Conservation (phyloP, 1,139 yeast species). For the Yamadazyma spencermartinsiae region DNA sequence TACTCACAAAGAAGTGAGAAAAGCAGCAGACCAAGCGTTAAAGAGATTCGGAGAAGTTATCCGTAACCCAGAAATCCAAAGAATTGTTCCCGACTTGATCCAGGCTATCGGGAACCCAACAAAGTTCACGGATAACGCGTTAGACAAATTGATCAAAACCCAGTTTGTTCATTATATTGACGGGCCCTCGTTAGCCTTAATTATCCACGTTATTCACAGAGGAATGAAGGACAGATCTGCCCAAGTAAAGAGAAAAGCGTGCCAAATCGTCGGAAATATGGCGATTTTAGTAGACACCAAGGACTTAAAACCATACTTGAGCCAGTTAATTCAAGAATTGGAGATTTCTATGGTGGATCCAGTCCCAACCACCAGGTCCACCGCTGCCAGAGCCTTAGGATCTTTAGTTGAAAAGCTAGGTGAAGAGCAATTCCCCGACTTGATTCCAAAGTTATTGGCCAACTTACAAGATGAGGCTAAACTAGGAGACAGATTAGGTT, state of each 20-base stretch:
- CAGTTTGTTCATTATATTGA: conserved; percentile 97
- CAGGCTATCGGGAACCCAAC: conserved; percentile 97
- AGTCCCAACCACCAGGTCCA: conserved; percentile 94
- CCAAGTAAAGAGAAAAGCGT: conserved; percentile 85
- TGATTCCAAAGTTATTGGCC: conserved; percentile 76
- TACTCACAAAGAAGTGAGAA: conserved; percentile 93
- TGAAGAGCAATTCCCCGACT: conserved; percentile 91
- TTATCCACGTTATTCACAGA: conserved; percentile 90
- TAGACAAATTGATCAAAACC: conserved; percentile 82
- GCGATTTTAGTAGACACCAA: conserved; percentile 88
- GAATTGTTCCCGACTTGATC: conserved; percentile 82
- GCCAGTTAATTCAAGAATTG: conserved; percentile 73
- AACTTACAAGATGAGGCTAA: conserved; percentile 79
- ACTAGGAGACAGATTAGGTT: conserved; percentile 92
- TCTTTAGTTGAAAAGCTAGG: conserved; percentile 95
- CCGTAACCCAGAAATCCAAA: conserved; percentile 94
- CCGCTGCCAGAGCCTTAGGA: conserved; percentile 97
- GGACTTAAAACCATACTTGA: conserved; percentile 83
- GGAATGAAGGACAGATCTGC: conserved; percentile 96
- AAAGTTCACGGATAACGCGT: conserved; percentile 79
- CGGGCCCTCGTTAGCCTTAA: conserved; percentile 94
- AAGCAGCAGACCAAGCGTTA: conserved; percentile 88
- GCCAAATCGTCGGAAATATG: conserved; percentile 98
- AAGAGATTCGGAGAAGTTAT: conserved; percentile 95
- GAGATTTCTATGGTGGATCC: conserved; percentile 98